phyloP scores from a whole-genome alignment of 306 rosid species.

The Arachis stenosperma region DNA sequence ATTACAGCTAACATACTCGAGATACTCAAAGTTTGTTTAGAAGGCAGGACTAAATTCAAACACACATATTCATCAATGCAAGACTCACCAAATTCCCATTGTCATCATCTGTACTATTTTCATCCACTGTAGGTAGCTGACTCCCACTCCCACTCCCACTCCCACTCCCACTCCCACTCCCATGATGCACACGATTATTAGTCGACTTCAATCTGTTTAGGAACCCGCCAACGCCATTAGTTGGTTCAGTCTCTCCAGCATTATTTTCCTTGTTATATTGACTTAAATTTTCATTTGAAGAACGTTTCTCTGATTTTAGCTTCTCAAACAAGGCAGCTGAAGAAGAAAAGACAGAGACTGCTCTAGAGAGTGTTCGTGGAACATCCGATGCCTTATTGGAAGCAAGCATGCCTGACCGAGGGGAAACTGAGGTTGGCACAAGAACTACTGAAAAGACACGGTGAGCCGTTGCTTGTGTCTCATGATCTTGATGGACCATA shows the following conservation, averaged over 20 bases:
- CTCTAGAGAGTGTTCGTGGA: conserved; percentile 79
- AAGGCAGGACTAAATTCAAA: conserved; percentile 19
- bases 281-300: conserved; percentile 51
- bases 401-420: conserved; percentile 46
- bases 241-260: conserved; percentile 48
- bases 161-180: no score
- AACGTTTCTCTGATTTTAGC: conserved; percentile 65
- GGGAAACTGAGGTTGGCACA: conserved; percentile 77
- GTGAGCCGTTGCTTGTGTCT: conserved; percentile 84
- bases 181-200: conserved; percentile 51
- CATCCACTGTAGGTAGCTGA: conserved; percentile 41
- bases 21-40: conserved; percentile 3
- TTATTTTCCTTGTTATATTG: conserved; percentile 43
- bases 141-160: conserved; percentile 34
- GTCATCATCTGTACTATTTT: conserved; percentile 42
- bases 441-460: conserved; percentile 85
- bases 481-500: conserved; percentile 96
- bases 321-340: conserved; percentile 94
- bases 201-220: conserved; percentile 62
- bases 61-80: conserved; percentile 6
- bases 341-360: conserved; percentile 87
- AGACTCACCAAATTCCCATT: conserved; percentile 63
- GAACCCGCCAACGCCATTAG: conserved; percentile 47
- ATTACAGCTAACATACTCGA: conserved; percentile 20
- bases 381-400: conserved; percentile 52